phyloP scores from a whole-genome alignment of 305 asterid species.

The Fraxinus dipetala region DNA sequence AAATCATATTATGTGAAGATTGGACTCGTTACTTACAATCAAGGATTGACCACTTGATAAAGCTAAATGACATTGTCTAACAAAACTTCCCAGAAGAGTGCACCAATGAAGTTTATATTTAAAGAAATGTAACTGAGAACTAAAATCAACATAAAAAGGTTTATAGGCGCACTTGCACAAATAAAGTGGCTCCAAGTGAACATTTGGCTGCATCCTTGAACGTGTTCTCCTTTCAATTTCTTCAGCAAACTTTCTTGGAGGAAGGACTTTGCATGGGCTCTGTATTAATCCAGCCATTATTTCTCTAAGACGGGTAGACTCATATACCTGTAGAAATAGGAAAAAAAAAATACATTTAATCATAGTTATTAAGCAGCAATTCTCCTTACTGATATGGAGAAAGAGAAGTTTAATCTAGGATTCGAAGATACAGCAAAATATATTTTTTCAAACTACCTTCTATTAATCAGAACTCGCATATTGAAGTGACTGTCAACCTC shows the following conservation, averaged over 20 bases:
- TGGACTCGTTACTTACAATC: not conserved
- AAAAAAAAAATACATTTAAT: not conserved
- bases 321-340: slow-evolving; percentile 63
- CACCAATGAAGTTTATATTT: not conserved
- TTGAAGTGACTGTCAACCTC: not conserved
- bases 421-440: not conserved
- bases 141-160: slow-evolving; percentile 1
- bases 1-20: not conserved
- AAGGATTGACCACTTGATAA: not conserved
- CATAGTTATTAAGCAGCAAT: not conserved
- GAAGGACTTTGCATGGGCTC: slow-evolving; percentile 80
- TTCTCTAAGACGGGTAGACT: slow-evolving; percentile 55
- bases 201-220: slow-evolving; percentile 37
- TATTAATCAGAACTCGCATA: not conserved
- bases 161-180: slow-evolving; percentile 78
- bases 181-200: slow-evolving; percentile 56
- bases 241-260: slow-evolving; percentile 71
- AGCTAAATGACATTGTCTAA: not conserved
- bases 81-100: not conserved
- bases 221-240: slow-evolving; percentile 64
- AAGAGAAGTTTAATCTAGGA: not conserved
- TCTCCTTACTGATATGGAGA: not conserved
- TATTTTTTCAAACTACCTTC: not conserved
- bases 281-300: slow-evolving; percentile 70
- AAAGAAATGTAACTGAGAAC: slow-evolving; percentile 16